phyloP scores from a whole-genome alignment of 306 rosid species.

The Vicia sativa region DNA sequence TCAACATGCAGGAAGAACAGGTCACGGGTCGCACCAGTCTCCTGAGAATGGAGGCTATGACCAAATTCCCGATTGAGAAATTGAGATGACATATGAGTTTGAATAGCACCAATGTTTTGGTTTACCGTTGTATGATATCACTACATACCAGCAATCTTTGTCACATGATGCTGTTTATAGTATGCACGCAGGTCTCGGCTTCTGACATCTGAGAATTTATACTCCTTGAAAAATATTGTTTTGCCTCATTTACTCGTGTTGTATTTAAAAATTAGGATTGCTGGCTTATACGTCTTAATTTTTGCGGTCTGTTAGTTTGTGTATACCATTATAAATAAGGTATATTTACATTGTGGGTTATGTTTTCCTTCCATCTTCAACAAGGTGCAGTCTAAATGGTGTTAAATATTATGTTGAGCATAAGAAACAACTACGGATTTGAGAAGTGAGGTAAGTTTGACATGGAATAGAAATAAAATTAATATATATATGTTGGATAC shows the following conservation, averaged over 20 bases:
- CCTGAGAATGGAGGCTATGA: slow-evolving; percentile 88
- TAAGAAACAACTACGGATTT: not conserved
- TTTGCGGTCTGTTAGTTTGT: slow-evolving; percentile 37
- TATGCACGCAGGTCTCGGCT: slow-evolving; percentile 56
- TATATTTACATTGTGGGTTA: slow-evolving; percentile 28
- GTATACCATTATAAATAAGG: slow-evolving; percentile 42
- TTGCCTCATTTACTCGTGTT: slow-evolving; percentile 40
- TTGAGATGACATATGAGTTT: slow-evolving; percentile 31
- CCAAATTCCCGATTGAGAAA: slow-evolving; percentile 66
- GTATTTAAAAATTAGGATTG: slow-evolving; percentile 45
- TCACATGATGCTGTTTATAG: slow-evolving; percentile 58
- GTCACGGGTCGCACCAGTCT: slow-evolving; percentile 68
- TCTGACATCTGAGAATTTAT: slow-evolving; percentile 41
- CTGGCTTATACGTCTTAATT: slow-evolving; percentile 41
- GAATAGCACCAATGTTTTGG: slow-evolving; percentile 41
- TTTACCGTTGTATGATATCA: slow-evolving; percentile 72
- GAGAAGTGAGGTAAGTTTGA: too few relatives aligned
- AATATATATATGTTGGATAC: too few relatives aligned
- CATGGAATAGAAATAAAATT: too few relatives aligned
- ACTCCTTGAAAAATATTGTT: slow-evolving; percentile 37
- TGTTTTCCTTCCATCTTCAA: slow-evolving; percentile 31
- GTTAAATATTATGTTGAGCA: slow-evolving; percentile 28
- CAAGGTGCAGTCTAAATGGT: slow-evolving; percentile 16
- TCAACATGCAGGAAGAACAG: slow-evolving; percentile 64
- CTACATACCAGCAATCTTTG: slow-evolving; percentile 49